Conservation (phyloP, 2,329 filamentous ascomycete genomes). For the Clonostachys sp. region DNA sequence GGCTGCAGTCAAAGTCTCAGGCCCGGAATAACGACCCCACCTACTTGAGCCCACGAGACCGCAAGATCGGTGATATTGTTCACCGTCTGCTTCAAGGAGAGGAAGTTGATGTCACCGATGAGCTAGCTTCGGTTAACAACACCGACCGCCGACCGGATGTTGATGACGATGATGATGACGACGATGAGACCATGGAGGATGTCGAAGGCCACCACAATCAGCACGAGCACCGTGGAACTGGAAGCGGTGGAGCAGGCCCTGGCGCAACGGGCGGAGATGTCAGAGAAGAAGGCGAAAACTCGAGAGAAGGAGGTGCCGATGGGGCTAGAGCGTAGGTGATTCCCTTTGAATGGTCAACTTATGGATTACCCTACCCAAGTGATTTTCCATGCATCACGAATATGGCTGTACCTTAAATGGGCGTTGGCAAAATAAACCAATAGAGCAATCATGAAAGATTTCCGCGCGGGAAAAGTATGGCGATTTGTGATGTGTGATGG, state of each 20-base stretch:
- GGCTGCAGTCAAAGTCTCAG: constrained; percentile 90
- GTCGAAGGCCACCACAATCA: constrained; percentile 60
- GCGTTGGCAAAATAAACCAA: constrained; percentile 10
- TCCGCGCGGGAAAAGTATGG: constrained; percentile 15
- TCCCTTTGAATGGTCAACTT: constrained; percentile 12
- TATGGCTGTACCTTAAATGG: no score
- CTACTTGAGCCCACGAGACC: constrained; percentile 81
- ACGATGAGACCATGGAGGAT: constrained; percentile 50
- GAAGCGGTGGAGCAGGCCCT: constrained; percentile 76
- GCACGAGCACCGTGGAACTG: constrained; percentile 51
- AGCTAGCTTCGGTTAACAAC: constrained; percentile 59
- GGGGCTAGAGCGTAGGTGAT: constrained; percentile 98
- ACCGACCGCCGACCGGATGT: constrained; percentile 54
- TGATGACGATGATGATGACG: constrained; percentile 58
- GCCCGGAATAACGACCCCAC: constrained; percentile 61
- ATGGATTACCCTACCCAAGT: no score
- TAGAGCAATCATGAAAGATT: constrained; percentile 19
- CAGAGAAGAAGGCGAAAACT: constrained; percentile 81
- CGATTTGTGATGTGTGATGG: constrained; percentile 10
- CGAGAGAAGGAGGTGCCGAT: constrained; percentile 90
- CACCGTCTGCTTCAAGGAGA: constrained; percentile 82
- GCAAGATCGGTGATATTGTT: constrained; percentile 84
- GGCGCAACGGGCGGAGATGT: constrained; percentile 89
- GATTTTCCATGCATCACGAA: no score
- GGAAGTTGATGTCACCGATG: constrained; percentile 72